Evolutionary conservation across 208 protist species (phyloP).

Genomic region (Porcisia deanei): DNA sequence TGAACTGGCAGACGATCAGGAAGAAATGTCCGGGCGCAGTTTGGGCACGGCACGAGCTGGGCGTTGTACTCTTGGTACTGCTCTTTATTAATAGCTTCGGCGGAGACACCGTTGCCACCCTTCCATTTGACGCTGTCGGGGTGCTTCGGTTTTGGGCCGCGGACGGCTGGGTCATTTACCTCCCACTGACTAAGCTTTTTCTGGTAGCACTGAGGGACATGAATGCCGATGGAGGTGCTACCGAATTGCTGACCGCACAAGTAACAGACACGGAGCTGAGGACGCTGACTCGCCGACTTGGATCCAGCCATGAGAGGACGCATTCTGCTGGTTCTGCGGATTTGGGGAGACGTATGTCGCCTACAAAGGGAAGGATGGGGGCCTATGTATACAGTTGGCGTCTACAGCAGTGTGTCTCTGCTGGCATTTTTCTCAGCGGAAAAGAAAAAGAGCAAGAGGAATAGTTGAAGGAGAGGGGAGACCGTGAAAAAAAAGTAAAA

Average conservation of each 20-base stretch:
- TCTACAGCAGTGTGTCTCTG: too few relatives aligned
- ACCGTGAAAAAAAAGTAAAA: neutral
- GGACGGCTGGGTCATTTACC: constrained; percentile 47
- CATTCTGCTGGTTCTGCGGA: neutral
- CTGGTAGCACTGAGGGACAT: constrained; percentile 89
- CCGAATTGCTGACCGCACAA: constrained; percentile 92
- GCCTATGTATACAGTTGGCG: neutral
- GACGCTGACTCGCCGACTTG: constrained; percentile 23
- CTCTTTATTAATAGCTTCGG: constrained; percentile 60
- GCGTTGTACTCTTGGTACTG: constrained; percentile 80
- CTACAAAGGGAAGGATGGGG: neutral
- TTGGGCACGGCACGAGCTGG: constrained; percentile 82
- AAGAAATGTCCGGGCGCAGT: constrained; percentile 90
- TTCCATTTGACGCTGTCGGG: constrained; percentile 81
- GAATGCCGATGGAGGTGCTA: constrained; percentile 85
- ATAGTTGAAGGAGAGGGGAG: neutral
- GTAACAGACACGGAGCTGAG: constrained; percentile 84
- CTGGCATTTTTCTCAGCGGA: neutral
- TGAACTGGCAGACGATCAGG: constrained; percentile 91
- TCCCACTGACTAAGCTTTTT: constrained; percentile 90
- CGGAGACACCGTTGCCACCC: constrained; percentile 36
- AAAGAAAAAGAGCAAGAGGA: neutral
- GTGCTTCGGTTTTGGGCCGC: constrained; percentile 73
- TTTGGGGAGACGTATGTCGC: too few relatives aligned
- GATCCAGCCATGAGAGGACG: neutral